Evolutionary conservation across 345 rosid genomes (phyloP).

Genomic region (Garcia nutans): DNA sequence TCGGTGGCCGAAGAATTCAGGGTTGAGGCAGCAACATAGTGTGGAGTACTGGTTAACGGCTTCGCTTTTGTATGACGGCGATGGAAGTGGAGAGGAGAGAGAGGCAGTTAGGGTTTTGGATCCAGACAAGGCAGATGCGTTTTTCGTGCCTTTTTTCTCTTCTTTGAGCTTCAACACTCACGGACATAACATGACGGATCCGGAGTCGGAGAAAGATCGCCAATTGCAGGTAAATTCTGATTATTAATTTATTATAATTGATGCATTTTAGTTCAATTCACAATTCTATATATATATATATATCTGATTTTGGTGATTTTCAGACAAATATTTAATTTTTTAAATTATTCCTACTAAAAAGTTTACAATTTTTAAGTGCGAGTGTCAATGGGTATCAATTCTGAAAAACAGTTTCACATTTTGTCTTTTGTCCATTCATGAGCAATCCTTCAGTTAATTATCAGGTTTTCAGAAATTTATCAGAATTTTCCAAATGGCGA

Average conservation of each 20-base stretch:
- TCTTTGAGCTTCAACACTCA: conserved; percentile 87
- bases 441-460: not conserved
- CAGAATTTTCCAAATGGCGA: not conserved
- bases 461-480: not conserved
- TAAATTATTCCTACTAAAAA: no score
- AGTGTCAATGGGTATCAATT: no score
- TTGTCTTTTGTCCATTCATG: no score
- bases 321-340: no score
- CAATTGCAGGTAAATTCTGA: conserved; percentile 62
- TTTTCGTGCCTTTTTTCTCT: conserved; percentile 88
- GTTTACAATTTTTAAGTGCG: no score
- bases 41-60: conserved; percentile 98
- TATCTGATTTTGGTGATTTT: no score
- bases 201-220: conserved; percentile 82
- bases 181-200: conserved; percentile 92
- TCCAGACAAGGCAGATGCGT: conserved; percentile 86
- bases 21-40: conserved; percentile 75
- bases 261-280: not conserved
- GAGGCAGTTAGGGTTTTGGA: conserved; percentile 89
- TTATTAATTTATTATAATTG: not conserved
- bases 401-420: no score
- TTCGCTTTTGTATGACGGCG: conserved; percentile 58
- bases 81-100: conserved; percentile 26
- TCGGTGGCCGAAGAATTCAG: conserved; percentile 63
- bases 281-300: no score